These are phyloP conservation scores for Boletales sp. DNA, from an alignment of 768 basidiomycete species.

Conservation along the genomic window DNA sequence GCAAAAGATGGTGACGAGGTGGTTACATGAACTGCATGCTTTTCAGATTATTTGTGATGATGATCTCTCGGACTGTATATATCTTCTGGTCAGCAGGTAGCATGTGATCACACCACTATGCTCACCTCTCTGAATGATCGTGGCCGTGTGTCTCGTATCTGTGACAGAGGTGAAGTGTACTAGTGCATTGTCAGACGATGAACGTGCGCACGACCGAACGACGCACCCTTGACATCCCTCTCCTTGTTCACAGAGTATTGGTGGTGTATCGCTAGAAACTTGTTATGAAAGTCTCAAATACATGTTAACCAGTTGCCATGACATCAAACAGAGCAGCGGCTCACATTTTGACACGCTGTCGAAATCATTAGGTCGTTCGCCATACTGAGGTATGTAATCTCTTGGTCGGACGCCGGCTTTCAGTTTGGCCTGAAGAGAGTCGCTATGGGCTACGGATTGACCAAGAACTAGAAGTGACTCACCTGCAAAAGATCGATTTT, in stretches of 20 bases:
- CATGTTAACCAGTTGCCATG: neutral
- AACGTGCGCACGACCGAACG: neutral
- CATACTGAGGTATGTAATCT: conserved; percentile 67
- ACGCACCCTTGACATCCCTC: conserved; percentile 69
- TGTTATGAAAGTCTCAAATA: conserved; percentile 63
- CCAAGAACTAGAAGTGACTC: conserved; percentile 7
- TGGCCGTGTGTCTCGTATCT: conserved; percentile 70
- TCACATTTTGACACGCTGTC: conserved; percentile 72
- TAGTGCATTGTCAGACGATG: conserved; percentile 27
- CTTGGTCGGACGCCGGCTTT: conserved; percentile 70
- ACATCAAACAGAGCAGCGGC: conserved; percentile 18
- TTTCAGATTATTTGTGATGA: conserved; percentile 62
- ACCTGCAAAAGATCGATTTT: conserved; percentile 77
- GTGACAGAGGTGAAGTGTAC: conserved; percentile 81
- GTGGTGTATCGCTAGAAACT: conserved; percentile 69
- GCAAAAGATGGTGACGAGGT: neutral
- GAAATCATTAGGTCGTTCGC: conserved; percentile 75
- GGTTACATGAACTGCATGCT: conserved; percentile 41
- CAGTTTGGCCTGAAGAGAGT: conserved; percentile 55
- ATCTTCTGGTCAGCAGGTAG: conserved; percentile 1
- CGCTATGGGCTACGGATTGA: neutral
- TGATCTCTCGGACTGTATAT: conserved; percentile 60
- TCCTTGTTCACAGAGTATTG: conserved; percentile 63
- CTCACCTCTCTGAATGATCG: conserved; percentile 71
- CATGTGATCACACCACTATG: conserved; percentile 1